These are phyloP conservation scores for Sporothrix euskadiensis DNA, from an alignment of 2,329 filamentous ascomycete species.

Conservation along the genomic window DNA sequence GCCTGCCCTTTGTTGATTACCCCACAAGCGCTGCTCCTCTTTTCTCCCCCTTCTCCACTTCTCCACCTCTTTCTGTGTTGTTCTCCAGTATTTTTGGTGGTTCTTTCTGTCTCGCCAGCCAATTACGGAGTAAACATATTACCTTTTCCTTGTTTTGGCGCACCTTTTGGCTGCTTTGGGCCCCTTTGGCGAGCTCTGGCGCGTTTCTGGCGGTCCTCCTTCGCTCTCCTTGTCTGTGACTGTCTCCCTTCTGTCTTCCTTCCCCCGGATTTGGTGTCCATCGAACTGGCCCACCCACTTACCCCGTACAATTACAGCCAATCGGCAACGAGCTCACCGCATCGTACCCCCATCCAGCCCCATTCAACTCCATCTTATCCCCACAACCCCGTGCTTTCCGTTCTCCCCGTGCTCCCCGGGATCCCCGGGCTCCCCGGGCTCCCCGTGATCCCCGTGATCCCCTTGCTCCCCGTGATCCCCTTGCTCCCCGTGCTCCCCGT, in stretches of 20 bases:
- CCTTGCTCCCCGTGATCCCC: too few relatives aligned
- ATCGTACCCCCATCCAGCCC: neutral
- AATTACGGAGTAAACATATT: neutral
- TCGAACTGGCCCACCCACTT: neutral
- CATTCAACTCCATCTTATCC: neutral
- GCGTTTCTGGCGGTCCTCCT: neutral
- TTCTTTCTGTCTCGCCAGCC: neutral
- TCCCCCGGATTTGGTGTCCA: conserved; percentile 18
- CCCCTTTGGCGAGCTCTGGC: neutral
- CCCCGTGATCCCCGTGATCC: too few relatives aligned
- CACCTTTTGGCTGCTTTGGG: neutral
- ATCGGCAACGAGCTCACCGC: conserved; percentile 21
- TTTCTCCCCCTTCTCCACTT: neutral
- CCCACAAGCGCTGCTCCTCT: conserved; percentile 3
- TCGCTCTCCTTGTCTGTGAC: neutral
- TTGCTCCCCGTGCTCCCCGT: neutral
- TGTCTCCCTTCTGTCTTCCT: neutral
- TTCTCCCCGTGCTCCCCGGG: neutral
- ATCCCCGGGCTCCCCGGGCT: too few relatives aligned
- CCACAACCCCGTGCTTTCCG: neutral
- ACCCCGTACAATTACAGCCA: conserved; percentile 10
- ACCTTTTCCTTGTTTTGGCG: neutral
- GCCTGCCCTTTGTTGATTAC: neutral
- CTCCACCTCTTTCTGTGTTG: neutral
- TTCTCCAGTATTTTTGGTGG: neutral